Evolutionary conservation across 441 rosid genomes (phyloP).

Genomic region (Pelargonium cotyledonis): DNA sequence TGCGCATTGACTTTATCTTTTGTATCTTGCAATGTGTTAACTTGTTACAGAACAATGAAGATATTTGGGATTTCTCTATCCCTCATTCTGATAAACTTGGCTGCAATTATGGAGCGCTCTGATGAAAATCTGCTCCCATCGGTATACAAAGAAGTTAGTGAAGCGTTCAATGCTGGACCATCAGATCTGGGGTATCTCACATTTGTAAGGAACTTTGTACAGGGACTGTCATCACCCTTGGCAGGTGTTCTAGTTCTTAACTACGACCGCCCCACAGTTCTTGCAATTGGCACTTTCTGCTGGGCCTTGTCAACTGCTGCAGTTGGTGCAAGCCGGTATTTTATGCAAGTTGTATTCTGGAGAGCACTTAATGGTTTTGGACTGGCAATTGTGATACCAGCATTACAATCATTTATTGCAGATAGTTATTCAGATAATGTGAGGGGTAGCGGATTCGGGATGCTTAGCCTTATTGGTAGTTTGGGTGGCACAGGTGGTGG

Average conservation of each 20-base stretch:
- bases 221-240: slow-evolving; percentile 77
- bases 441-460: slow-evolving; percentile 90
- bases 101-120: slow-evolving; percentile 90
- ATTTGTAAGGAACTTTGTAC: slow-evolving; percentile 87
- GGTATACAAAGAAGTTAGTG: slow-evolving; percentile 96
- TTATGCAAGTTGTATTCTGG: slow-evolving; percentile 77
- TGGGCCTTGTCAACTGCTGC: slow-evolving; percentile 98
- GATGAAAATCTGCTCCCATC: slow-evolving; percentile 91
- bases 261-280: slow-evolving; percentile 79
- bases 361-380: slow-evolving; percentile 95
- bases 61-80: slow-evolving; percentile 77
- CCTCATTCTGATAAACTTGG: slow-evolving; percentile 74
- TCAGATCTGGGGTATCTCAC: slow-evolving; percentile 90
- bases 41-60: slow-evolving; percentile 53
- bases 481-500: slow-evolving; percentile 95
- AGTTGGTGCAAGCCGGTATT: slow-evolving; percentile 69
- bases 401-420: slow-evolving; percentile 90
- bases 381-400: slow-evolving; percentile 90
- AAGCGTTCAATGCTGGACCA: slow-evolving; percentile 87
- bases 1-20: slow-evolving; percentile 12
- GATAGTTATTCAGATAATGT: slow-evolving; percentile 79
- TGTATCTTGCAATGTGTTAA: slow-evolving; percentile 17
- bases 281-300: slow-evolving; percentile 76
- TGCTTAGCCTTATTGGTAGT: slow-evolving; percentile 69
- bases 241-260: slow-evolving; percentile 79